phyloP scores from a whole-genome alignment of 768 basidiomycete genomes.

The Trametes maxima region DNA sequence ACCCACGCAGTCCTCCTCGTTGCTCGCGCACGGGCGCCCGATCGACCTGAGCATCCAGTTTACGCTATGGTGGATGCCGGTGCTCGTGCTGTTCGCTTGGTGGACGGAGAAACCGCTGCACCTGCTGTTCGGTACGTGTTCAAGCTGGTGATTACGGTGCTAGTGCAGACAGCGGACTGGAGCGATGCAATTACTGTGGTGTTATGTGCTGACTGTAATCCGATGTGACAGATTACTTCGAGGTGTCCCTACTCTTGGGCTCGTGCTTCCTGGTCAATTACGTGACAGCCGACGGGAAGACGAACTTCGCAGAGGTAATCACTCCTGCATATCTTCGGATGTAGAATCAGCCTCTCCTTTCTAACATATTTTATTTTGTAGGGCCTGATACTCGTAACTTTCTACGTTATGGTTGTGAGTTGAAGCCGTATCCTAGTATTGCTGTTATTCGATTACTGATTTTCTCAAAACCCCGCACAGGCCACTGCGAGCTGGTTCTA shows the following conservation, averaged over 20 bases:
- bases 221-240: conserved; percentile 56
- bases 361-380: not conserved
- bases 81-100: conserved; percentile 69
- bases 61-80: conserved; percentile 75
- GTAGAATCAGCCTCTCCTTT: not conserved
- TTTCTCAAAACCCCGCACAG: not conserved
- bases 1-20: not conserved
- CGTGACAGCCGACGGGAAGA: conserved; percentile 73
- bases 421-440: too few species aligned
- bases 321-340: not conserved
- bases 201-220: not conserved
- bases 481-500: not conserved
- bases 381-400: not conserved
- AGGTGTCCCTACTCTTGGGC: conserved; percentile 62
- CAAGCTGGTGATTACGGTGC: not conserved
- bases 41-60: conserved; percentile 82
- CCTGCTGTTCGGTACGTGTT: conserved; percentile 61
- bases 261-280: conserved; percentile 79
- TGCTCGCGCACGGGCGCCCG: conserved; percentile 62
- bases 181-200: not conserved
- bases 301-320: conserved; percentile 68
- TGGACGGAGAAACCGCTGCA: conserved; percentile 59
- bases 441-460: not conserved
- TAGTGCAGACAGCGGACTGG: not conserved
- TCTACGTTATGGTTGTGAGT: not conserved